A percentile compares a stretch with the other conserved stretches of the same genome.
phyloP scores from a whole-genome alignment of 331 rosid species.

The Malus hybrid region DNA sequence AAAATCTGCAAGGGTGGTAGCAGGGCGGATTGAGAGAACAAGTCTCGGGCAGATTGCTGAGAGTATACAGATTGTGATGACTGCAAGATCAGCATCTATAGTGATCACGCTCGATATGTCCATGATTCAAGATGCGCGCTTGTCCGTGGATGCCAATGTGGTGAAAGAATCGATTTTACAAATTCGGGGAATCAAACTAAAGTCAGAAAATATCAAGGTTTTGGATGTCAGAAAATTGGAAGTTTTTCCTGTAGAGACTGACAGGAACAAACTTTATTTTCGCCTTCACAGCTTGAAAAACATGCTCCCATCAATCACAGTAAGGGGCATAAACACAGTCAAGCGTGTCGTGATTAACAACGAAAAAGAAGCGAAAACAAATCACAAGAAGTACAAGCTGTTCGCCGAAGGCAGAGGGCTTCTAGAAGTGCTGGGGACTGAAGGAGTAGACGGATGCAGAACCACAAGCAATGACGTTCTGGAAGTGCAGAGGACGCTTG shows the following conservation, averaged over 20 bases:
- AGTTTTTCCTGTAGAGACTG: slow-evolving; percentile 48
- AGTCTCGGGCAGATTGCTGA: slow-evolving; percentile 79
- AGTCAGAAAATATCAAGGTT: slow-evolving; percentile 56
- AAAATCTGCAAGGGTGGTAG: slow-evolving; percentile 56
- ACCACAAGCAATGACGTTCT: slow-evolving; percentile 69
- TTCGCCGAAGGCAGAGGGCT: slow-evolving; percentile 93
- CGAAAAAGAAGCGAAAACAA: slow-evolving; percentile 19
- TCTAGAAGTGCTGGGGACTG: slow-evolving; percentile 64
- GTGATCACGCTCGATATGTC: slow-evolving; percentile 63
- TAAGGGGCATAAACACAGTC: slow-evolving; percentile 54
- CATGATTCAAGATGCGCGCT: slow-evolving; percentile 51
- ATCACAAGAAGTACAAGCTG: slow-evolving; percentile 35
- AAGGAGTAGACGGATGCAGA: slow-evolving; percentile 67
- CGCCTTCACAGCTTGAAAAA: slow-evolving; percentile 58
- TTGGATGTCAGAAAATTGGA: slow-evolving; percentile 56
- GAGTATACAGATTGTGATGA: slow-evolving; percentile 51
- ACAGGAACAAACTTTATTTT: slow-evolving; percentile 63
- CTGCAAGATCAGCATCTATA: slow-evolving; percentile 46
- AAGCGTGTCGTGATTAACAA: slow-evolving; percentile 65
- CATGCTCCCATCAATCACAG: slow-evolving; percentile 63
- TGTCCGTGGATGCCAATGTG: slow-evolving; percentile 59
- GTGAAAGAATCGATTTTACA: slow-evolving; percentile 66
- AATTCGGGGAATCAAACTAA: slow-evolving; percentile 60
- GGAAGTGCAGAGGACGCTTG: slow-evolving; percentile 63
- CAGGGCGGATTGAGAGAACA: slow-evolving; percentile 90